phyloP scores from a whole-genome alignment of 2,329 filamentous ascomycete species.

The Ustulina deusta region DNA sequence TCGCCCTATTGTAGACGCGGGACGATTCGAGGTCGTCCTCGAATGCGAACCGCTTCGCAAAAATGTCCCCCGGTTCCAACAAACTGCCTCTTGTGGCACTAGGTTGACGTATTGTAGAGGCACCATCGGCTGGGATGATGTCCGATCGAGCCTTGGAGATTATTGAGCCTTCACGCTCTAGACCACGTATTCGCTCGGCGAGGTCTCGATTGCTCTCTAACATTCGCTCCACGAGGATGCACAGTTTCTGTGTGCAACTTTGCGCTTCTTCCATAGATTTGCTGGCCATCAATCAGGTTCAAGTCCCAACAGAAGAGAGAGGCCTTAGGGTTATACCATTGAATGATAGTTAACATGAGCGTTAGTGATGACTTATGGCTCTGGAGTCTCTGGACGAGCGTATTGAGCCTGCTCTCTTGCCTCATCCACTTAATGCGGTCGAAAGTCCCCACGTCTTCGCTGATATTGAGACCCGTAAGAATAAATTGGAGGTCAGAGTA shows the following conservation, averaged over 20 bases:
- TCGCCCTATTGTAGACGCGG: slow-evolving; percentile 12
- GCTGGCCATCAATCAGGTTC: background rate
- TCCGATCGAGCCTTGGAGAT: slow-evolving; percentile 10
- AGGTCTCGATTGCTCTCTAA: slow-evolving; percentile 19
- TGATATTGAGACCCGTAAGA: slow-evolving; percentile 1
- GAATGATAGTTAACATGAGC: slow-evolving; percentile 23
- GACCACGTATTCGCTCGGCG: slow-evolving; percentile 17
- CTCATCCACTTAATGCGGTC: slow-evolving; percentile 14
- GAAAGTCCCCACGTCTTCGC: slow-evolving; percentile 18
- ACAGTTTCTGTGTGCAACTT: slow-evolving; percentile 17
- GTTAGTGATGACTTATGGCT: slow-evolving; percentile 24
- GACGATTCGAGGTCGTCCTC: slow-evolving; percentile 19
- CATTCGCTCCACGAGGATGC: slow-evolving; percentile 8
- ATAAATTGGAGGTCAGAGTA: slow-evolving; percentile 20
- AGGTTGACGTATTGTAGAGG: background rate
- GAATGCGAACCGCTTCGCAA: slow-evolving; percentile 13
- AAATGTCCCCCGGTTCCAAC: background rate
- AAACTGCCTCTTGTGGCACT: background rate
- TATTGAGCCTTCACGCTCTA: slow-evolving; percentile 19
- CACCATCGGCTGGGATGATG: slow-evolving; percentile 3
- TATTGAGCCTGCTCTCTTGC: slow-evolving; percentile 2
- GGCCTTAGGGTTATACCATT: slow-evolving; percentile 4
- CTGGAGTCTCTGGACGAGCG: slow-evolving; percentile 10
- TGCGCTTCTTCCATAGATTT: slow-evolving; percentile 20
- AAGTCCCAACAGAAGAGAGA: background rate